Conservation (phyloP, 2,329 filamentous ascomycete species). For the Pseudogymnoascus sp. region DNA sequence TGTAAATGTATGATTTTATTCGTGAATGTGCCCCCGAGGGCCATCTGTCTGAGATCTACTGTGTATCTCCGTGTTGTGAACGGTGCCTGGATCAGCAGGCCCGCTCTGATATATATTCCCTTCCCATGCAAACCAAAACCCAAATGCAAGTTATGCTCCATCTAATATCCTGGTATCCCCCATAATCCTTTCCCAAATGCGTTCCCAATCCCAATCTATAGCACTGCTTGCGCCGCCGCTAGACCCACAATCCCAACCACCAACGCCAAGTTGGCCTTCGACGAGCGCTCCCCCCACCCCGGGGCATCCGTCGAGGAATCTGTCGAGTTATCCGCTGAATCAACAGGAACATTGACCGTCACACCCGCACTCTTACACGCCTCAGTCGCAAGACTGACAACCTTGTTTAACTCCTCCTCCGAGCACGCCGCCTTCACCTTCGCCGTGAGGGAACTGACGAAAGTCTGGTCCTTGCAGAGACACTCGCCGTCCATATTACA, state of each 20-base stretch:
- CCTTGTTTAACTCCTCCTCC: neutral
- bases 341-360: neutral
- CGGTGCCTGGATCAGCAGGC: neutral
- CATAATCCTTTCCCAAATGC: neutral
- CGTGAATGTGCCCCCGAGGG: neutral
- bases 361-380: neutral
- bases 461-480: neutral
- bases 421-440: neutral
- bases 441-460: neutral
- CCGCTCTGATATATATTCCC: neutral
- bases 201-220: neutral
- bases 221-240: neutral
- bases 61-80: neutral
- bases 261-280: neutral
- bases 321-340: neutral
- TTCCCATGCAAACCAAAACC: neutral
- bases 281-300: neutral
- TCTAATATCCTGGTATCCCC: neutral
- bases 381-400: neutral
- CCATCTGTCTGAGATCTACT: neutral
- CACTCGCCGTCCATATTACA: neutral
- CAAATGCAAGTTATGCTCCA: neutral
- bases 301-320: neutral
- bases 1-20: neutral
- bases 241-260: neutral